phyloP scores from a whole-genome alignment of 805 yeast genomes.

The Candida pseudoglaebosa region DNA sequence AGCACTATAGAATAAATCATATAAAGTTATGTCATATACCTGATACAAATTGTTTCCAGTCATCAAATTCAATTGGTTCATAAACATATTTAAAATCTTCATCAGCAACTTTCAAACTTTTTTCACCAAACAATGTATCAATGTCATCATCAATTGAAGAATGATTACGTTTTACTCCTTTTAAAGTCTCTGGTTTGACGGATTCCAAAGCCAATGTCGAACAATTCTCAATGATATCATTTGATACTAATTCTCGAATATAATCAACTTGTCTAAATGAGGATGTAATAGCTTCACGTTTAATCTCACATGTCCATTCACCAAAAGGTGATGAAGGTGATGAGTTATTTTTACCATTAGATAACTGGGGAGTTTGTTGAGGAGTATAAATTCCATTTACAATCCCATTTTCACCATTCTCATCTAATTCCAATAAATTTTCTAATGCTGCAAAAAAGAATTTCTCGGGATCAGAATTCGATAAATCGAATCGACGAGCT shows the following conservation, averaged over 20 bases:
- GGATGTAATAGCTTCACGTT: slow-evolving; percentile 40
- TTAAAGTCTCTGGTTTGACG: neutral
- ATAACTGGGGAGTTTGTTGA: slow-evolving; percentile 5
- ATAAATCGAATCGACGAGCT: slow-evolving; percentile 44
- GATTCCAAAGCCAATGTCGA: slow-evolving; percentile 12
- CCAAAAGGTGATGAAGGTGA: slow-evolving; percentile 40
- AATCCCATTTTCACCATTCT: slow-evolving; percentile 20
- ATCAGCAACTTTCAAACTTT: slow-evolving; percentile 20
- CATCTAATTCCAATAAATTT: slow-evolving; percentile 46
- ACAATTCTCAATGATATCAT: slow-evolving; percentile 22
- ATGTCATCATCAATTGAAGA: slow-evolving; percentile 24
- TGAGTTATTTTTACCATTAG: slow-evolving; percentile 11
- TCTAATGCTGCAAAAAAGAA: slow-evolving; percentile 51
- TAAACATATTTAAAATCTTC: slow-evolving; percentile 17
- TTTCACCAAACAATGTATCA: slow-evolving; percentile 34
- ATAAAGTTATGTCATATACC: slow-evolving; percentile 14
- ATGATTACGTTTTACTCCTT: slow-evolving; percentile 2
- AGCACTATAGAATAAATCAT: neutral
- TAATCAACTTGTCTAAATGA: slow-evolving; percentile 44
- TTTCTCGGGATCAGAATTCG: slow-evolving; percentile 41
- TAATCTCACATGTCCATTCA: slow-evolving; percentile 44
- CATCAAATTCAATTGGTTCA: slow-evolving; percentile 33
- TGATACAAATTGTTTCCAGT: slow-evolving; percentile 29
- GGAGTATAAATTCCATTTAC: slow-evolving; percentile 19
- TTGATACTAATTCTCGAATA: slow-evolving; percentile 30